Conservation (phyloP, 1,284 basidiomycete genomes). For the Coriolopsis trogii region DNA sequence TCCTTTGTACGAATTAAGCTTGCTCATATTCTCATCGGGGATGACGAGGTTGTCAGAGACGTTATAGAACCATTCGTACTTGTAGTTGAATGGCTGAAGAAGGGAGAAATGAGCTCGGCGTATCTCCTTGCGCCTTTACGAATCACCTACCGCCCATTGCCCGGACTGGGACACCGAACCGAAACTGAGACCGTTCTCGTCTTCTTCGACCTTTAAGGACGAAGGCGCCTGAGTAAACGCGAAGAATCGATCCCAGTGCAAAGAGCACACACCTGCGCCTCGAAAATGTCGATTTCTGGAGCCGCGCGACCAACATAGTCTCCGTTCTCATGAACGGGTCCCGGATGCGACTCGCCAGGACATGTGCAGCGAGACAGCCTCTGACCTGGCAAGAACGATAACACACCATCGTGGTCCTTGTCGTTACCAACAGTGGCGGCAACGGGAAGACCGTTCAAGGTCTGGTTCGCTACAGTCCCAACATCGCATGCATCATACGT, state of each 20-base stretch:
- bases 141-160: constrained; percentile 45
- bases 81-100: constrained; percentile 48
- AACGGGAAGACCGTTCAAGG: constrained; percentile 38
- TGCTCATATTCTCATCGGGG: constrained; percentile 41
- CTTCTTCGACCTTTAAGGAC: neutral
- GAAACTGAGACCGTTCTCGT: constrained; percentile 3
- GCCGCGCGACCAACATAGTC: constrained; percentile 77
- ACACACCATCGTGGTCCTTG: constrained; percentile 32
- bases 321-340: constrained; percentile 59
- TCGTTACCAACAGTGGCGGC: constrained; percentile 45
- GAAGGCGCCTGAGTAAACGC: neutral
- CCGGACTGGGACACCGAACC: constrained; percentile 49
- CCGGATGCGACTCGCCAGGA: constrained; percentile 80
- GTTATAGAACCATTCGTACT: constrained; percentile 45
- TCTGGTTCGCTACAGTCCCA: constrained; percentile 59
- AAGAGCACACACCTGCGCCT: constrained; percentile 44
- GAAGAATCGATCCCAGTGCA: neutral
- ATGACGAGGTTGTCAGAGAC: constrained; percentile 46
- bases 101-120: neutral
- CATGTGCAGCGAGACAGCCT: constrained; percentile 83
- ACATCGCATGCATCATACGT: constrained; percentile 58
- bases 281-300: constrained; percentile 86
- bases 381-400: constrained; percentile 79
- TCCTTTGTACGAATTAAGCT: constrained; percentile 55
- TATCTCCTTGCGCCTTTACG: no score